These are phyloP conservation scores for Zychaea mexicana DNA, from an alignment of 371 early-diverging fungal species.

Conservation along the genomic window DNA sequence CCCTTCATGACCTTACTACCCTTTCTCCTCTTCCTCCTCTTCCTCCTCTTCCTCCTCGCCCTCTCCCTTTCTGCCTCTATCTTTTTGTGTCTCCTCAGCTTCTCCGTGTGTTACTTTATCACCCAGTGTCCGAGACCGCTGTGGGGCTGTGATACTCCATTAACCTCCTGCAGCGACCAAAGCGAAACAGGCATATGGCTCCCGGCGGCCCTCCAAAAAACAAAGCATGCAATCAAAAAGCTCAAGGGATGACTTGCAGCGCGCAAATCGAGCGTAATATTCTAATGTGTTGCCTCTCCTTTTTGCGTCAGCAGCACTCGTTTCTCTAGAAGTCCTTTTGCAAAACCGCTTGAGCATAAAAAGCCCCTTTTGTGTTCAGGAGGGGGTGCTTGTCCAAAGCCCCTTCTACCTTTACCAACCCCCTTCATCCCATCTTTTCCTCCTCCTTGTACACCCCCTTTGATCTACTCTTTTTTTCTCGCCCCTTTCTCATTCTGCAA, in stretches of 20 bases:
- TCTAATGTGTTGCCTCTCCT: constrained; percentile 16
- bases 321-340: background rate
- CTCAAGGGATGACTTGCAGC: constrained; percentile 11
- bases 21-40: background rate
- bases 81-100: background rate
- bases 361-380: background rate
- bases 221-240: background rate
- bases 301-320: constrained; percentile 9
- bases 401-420: background rate
- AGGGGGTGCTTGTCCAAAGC: background rate
- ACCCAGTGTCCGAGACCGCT: background rate
- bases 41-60: background rate
- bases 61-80: background rate
- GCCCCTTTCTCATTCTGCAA: constrained; percentile 7
- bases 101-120: background rate
- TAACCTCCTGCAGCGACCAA: constrained; percentile 6
- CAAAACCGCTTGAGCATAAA: background rate
- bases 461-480: background rate
- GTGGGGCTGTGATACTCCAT: background rate
- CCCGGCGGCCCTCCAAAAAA: background rate
- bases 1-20: constrained; percentile 6
- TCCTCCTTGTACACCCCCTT: background rate
- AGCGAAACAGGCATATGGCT: background rate
- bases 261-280: constrained; percentile 3
- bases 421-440: background rate